These are phyloP conservation scores for Ophiostoma perfectum DNA, from an alignment of 2,329 filamentous ascomycete genomes.

Conservation along the genomic window DNA sequence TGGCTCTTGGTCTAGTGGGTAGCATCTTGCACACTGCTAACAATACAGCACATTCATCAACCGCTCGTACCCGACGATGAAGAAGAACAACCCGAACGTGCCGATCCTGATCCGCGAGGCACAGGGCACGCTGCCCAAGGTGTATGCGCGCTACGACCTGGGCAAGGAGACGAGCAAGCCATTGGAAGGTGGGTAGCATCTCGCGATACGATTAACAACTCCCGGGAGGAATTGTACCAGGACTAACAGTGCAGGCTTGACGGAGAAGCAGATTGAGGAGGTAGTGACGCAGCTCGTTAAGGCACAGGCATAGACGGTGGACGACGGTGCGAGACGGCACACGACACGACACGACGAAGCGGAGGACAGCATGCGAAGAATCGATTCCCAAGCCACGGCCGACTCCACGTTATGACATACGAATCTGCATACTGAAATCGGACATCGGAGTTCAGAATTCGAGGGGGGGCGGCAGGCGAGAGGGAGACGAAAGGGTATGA, in stretches of 20 bases:
- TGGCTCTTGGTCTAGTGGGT: neutral
- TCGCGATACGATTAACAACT: neutral
- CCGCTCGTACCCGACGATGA: constrained; percentile 94
- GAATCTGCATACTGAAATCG: neutral
- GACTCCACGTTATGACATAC: neutral
- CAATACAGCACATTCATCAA: constrained; percentile 72
- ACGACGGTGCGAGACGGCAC: neutral
- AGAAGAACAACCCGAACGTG: constrained; percentile 93
- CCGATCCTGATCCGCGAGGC: constrained; percentile 96
- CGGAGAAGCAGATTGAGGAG: constrained; percentile 58
- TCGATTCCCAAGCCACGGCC: neutral
- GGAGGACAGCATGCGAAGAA: neutral
- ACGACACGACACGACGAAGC: too few relatives aligned
- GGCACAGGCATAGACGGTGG: constrained; percentile 30
- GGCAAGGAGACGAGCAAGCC: constrained; percentile 54
- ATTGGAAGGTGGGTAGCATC: constrained; percentile 42
- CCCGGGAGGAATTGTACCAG: neutral
- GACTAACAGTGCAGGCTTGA: constrained; percentile 36
- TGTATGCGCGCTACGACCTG: constrained; percentile 83
- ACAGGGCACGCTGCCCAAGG: constrained; percentile 71
- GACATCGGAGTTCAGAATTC: too few relatives aligned
- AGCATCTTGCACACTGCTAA: constrained; percentile 8
- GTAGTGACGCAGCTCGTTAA: constrained; percentile 52
- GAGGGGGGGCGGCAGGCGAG: neutral
- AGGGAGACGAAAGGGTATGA: neutral